These are phyloP conservation scores for Fusarium cyanostomum DNA, from an alignment of 2,329 filamentous ascomycete species.

Conservation along the genomic window DNA sequence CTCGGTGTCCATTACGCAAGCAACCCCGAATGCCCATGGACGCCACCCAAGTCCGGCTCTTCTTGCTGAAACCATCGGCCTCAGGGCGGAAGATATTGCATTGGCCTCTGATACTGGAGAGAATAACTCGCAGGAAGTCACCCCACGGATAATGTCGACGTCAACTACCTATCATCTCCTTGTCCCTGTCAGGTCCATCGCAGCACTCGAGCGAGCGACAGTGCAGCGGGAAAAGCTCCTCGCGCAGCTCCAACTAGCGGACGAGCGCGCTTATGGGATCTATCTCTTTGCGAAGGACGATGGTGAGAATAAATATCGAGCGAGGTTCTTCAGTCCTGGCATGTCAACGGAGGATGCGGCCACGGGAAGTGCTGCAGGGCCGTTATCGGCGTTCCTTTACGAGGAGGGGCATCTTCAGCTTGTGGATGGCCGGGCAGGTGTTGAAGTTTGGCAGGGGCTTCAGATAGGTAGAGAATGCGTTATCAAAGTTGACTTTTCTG, in stretches of 20 bases:
- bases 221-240: neutral
- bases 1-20: conserved; percentile 3
- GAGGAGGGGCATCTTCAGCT: conserved; percentile 8
- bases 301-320: conserved; percentile 13
- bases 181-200: neutral
- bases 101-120: neutral
- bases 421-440: neutral
- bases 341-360: conserved; percentile 37
- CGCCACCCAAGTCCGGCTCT: neutral
- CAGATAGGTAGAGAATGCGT: conserved; percentile 1
- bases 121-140: neutral
- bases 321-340: conserved; percentile 36
- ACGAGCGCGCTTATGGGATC: neutral
- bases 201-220: neutral
- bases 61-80: conserved; percentile 2
- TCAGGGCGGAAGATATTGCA: neutral
- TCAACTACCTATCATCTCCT: conserved; percentile 1
- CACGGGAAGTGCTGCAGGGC: conserved; percentile 36
- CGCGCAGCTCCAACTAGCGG: neutral
- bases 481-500: neutral
- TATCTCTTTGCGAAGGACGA: conserved; percentile 2
- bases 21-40: neutral
- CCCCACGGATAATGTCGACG: conserved; percentile 1
- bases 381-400: conserved; percentile 25
- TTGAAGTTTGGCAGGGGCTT: conserved; percentile 4